phyloP scores from a whole-genome alignment of 129 eudicot species.

The Flaveria brownii region DNA sequence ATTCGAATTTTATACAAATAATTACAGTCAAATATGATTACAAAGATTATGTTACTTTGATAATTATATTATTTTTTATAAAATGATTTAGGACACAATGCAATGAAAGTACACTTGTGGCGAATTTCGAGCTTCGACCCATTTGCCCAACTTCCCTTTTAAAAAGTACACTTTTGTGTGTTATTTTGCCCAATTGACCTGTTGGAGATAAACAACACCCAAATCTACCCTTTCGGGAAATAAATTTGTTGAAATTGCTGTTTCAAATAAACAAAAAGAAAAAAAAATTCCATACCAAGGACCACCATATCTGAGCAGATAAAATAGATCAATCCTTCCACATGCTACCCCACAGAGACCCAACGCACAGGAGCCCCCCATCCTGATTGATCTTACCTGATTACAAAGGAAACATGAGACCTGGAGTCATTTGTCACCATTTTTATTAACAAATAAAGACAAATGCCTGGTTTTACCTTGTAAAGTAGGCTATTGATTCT shows the following conservation, averaged over 20 bases:
- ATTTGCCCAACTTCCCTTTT: neutral
- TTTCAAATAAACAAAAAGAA: neutral
- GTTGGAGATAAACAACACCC: neutral
- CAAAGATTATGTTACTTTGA: neutral
- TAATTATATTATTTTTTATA: neutral
- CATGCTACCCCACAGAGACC: constrained; percentile 92
- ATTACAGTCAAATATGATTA: neutral
- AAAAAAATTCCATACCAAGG: constrained; percentile 58
- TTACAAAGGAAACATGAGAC: constrained; percentile 23
- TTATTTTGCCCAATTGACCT: neutral
- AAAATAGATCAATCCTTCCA: constrained; percentile 89
- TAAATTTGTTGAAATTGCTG: neutral
- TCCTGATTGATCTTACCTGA: constrained; percentile 95
- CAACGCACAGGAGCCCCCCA: constrained; percentile 97
- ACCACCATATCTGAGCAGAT: constrained; percentile 83
- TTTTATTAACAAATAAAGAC: neutral
- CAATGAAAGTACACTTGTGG: neutral
- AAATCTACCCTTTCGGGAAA: neutral
- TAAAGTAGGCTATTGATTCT: constrained; percentile 81
- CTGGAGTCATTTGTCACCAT: constrained; percentile 4
- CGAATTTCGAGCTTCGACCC: neutral
- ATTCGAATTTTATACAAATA: neutral
- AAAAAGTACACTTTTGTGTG: too few species aligned
- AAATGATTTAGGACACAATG: neutral
- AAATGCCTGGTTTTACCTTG: constrained; percentile 55